Evolutionary conservation across 2,329 filamentous ascomycete genomes (phyloP).

Genomic region (Cercospora sp.): DNA sequence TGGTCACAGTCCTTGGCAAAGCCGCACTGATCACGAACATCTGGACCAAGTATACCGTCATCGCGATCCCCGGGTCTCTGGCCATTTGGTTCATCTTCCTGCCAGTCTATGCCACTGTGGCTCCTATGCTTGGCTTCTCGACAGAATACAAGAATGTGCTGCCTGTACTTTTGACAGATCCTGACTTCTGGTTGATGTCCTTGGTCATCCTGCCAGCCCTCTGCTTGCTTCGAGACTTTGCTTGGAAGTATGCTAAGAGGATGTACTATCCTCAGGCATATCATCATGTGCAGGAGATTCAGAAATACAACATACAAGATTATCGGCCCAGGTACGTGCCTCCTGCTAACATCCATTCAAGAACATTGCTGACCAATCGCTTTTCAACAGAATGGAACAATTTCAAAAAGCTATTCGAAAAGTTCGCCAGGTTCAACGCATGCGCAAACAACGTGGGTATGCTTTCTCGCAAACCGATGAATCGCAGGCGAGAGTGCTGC

Average conservation of each 20-base stretch:
- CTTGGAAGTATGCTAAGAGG: slow-evolving; percentile 95
- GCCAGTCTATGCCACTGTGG: slow-evolving; percentile 81
- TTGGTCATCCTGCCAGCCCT: slow-evolving; percentile 73
- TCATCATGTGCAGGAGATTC: slow-evolving; percentile 98
- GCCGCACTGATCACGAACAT: slow-evolving; percentile 93
- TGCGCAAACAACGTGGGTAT: slow-evolving; percentile 98
- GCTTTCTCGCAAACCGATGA: slow-evolving; percentile 98
- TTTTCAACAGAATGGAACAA: slow-evolving; percentile 79
- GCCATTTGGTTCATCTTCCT: slow-evolving; percentile 88
- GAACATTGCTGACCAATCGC: slow-evolving; percentile 17
- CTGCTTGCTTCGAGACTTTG: slow-evolving; percentile 84
- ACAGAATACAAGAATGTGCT: slow-evolving; percentile 83
- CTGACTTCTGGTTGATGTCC: slow-evolving; percentile 90
- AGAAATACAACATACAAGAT: slow-evolving; percentile 99
- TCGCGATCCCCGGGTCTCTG: slow-evolving; percentile 93
- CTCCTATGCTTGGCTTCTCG: slow-evolving; percentile 78
- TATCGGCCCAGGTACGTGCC: slow-evolving; percentile 80
- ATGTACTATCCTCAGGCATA: slow-evolving; percentile 97
- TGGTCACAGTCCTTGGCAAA: slow-evolving; percentile 91
- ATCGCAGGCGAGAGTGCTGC: slow-evolving; percentile 88
- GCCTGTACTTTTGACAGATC: slow-evolving; percentile 74
- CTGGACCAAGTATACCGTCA: slow-evolving; percentile 97
- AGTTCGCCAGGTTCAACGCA: slow-evolving; percentile 94
- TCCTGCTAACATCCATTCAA: neutral
- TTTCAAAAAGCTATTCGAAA: slow-evolving; percentile 99